Evolutionary conservation across 2,329 filamentous ascomycete species (phyloP).

Genomic region (Cephalotrichum gorgonifer): DNA sequence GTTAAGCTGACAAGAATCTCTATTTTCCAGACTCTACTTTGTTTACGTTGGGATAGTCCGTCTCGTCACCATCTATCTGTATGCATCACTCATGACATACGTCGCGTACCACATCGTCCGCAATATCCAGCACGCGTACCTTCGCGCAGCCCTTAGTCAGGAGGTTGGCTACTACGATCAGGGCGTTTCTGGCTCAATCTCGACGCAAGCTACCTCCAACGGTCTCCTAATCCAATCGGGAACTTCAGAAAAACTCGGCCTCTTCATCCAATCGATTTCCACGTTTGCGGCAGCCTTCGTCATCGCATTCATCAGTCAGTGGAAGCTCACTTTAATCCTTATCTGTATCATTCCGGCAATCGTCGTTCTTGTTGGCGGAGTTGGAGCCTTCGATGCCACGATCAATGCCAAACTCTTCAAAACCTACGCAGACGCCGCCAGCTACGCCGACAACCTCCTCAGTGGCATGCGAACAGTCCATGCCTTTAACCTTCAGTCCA

Average conservation of each 20-base stretch:
- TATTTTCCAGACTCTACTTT: constrained; percentile 36
- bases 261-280: constrained; percentile 28
- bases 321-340: constrained; percentile 32
- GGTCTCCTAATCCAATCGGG: constrained; percentile 32
- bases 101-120: constrained; percentile 25
- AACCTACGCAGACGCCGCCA: constrained; percentile 29
- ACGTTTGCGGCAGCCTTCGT: constrained; percentile 28
- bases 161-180: constrained; percentile 46
- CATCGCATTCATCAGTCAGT: constrained; percentile 28
- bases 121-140: constrained; percentile 25
- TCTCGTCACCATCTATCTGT: constrained; percentile 19
- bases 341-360: constrained; percentile 33
- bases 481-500: constrained; percentile 37
- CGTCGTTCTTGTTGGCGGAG: constrained; percentile 25
- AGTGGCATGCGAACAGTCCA: constrained; percentile 37
- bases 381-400: constrained; percentile 26
- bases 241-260: constrained; percentile 32
- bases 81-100: constrained; percentile 20
- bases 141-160: constrained; percentile 30
- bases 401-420: constrained; percentile 33
- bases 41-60: constrained; percentile 49
- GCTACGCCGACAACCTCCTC: constrained; percentile 38
- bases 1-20: no score
- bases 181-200: constrained; percentile 24
- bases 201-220: constrained; percentile 36